phyloP scores from a whole-genome alignment of 2,329 filamentous ascomycete genomes.

The Pseudogymnoascus sp. region DNA sequence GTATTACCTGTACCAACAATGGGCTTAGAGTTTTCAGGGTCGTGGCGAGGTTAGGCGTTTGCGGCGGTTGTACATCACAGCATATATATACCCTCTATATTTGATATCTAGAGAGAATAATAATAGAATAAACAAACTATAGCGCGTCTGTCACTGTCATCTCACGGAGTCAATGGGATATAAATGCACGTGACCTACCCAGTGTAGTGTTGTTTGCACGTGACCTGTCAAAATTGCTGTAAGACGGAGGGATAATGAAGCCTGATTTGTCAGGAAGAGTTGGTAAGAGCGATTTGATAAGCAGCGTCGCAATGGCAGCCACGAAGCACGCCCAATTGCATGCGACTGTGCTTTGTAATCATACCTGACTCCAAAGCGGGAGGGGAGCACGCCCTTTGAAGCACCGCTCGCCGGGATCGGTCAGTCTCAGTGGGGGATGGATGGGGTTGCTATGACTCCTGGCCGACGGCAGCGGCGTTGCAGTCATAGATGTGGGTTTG shows the following conservation, averaged over 20 bases:
- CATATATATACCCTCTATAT: not conserved
- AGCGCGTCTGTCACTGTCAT: not conserved
- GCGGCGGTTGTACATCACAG: not conserved
- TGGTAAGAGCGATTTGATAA: not conserved
- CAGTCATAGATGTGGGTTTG: not conserved
- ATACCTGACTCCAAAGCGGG: not conserved
- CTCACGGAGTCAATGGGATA: not conserved
- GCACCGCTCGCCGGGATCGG: not conserved
- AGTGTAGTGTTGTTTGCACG: not conserved
- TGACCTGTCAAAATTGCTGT: not conserved
- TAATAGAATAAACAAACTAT: not conserved
- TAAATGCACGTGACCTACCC: not conserved
- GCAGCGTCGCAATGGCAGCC: not conserved
- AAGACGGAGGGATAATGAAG: not conserved
- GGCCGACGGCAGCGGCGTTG: not conserved
- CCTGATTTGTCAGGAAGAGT: slow-evolving; percentile 3
- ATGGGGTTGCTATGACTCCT: not conserved
- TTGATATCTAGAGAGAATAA: not conserved
- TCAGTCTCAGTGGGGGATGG: not conserved
- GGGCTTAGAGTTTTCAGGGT: not conserved
- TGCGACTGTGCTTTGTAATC: not conserved
- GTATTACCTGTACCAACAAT: not conserved
- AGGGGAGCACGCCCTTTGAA: not conserved
- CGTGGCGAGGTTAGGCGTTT: not conserved
- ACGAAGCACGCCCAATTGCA: not conserved